Evolutionary conservation across 2,329 filamentous ascomycete species (phyloP).

Genomic region (Ramularia collo-cygni): DNA sequence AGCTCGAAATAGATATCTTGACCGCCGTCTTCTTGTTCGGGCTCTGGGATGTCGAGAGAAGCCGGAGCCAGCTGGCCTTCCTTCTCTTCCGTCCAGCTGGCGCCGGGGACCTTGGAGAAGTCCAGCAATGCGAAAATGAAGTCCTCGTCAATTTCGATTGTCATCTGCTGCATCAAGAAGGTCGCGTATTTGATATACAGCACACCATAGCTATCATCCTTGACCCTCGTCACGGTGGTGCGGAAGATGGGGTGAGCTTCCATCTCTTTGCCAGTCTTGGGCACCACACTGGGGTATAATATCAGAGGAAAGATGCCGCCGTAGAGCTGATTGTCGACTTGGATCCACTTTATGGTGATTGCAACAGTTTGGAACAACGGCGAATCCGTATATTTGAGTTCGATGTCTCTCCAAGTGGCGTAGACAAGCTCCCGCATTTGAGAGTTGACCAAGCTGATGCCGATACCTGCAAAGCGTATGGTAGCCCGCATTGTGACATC

Average conservation of each 20-base stretch:
- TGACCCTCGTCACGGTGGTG: conserved; percentile 84
- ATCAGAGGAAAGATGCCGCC: conserved; percentile 97
- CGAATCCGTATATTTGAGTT: conserved; percentile 90
- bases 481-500: conserved; percentile 85
- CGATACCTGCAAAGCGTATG: conserved; percentile 80
- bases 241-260: conserved; percentile 94
- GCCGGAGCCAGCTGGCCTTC: conserved; percentile 87
- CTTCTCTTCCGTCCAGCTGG: conserved; percentile 76
- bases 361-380: conserved; percentile 85
- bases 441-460: conserved; percentile 86
- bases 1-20: conserved; percentile 98
- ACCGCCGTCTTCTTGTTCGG: conserved; percentile 71
- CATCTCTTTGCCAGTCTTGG: conserved; percentile 93
- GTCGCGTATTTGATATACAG: conserved; percentile 98
- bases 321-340: conserved; percentile 97
- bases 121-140: conserved; percentile 95
- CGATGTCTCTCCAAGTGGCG: conserved; percentile 83
- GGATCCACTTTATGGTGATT: conserved; percentile 93
- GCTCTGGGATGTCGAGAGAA: conserved; percentile 83
- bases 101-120: conserved; percentile 87
- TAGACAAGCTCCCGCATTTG: conserved; percentile 91
- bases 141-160: conserved; percentile 92
- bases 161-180: conserved; percentile 92
- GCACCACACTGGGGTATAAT: conserved; percentile 93
- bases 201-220: conserved; percentile 96